Evolutionary conservation across 1,139 yeast genomes (phyloP), one percentile per base, ranked within the genome.

Genomic region (Arxiozyma telluris): DNA sequence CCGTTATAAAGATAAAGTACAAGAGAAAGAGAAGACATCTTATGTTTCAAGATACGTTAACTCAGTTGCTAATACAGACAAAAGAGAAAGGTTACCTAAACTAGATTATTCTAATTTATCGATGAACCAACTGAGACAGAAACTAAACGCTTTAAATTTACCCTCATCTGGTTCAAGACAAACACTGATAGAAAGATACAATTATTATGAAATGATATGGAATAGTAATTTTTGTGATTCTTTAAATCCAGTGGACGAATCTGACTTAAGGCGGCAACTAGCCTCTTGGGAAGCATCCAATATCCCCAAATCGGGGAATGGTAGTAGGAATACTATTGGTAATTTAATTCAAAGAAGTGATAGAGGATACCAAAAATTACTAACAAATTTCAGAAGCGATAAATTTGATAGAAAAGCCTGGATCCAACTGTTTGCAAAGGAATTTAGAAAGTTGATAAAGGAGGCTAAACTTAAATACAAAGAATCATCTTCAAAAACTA

Each of bases 181-280:
- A 27, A 85, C 81, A 59, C 65, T 90, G 60, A 91, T 87, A 57
- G 71, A 79, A 39, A 73, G 98, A 49, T 87, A 86, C 65, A 82
- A 82, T 56, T 95, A 91, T 59, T 91, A 84, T 73, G 82, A 87
- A 57, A 81, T 85, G 42, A 66, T 90, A 18, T 87, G 84, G 81
- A 91, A 91, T 64, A 84, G 96, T 20, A 90, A 90, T 63, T 76
- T 84, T 51, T 58, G 64, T 38, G 97, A 90, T 64, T 78, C 90
- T n/a, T 74, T 79, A 50, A 75, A 74, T 34, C 97, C 96, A 0
- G 79, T 79, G 5, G 70, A 80, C 21, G 82, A 80, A 34, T 70
- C 73, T 48, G 77, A 79, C 5, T 66, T 91, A 49, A 72, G 80
- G 51, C 79, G 77, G 54, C 78, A 77, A 56, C 72, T 91, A 50